Conservation (phyloP, 2,329 filamentous ascomycete species). For the Fusarium pininemorale region DNA sequence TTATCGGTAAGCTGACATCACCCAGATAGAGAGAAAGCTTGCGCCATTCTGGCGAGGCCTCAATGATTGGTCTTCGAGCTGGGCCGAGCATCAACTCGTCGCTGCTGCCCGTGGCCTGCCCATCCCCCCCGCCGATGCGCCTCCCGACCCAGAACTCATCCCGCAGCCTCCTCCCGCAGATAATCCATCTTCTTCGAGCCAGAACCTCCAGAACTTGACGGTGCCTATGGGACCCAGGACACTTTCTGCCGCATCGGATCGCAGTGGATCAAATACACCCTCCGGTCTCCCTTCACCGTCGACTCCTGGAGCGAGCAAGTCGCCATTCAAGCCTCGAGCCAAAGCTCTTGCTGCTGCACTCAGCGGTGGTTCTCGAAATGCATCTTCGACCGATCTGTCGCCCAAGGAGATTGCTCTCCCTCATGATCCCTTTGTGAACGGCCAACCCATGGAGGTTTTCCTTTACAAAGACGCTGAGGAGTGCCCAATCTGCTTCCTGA, state of each 20-base stretch:
- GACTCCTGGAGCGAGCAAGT: conserved; percentile 47
- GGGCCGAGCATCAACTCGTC: conserved; percentile 96
- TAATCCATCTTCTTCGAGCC: conserved; percentile 58
- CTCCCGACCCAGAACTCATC: conserved; percentile 74
- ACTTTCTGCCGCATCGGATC: conserved; percentile 81
- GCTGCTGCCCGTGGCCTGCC: conserved; percentile 86
- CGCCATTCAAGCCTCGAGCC: conserved; percentile 79
- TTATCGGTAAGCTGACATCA: conserved; percentile 24
- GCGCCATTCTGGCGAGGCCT: conserved; percentile 97
- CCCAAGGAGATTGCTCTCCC: conserved; percentile 84
- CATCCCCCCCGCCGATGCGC: conserved; percentile 84
- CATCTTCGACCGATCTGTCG: conserved; percentile 74
- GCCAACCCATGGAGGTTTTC: conserved; percentile 91
- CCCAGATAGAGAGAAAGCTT: conserved; percentile 88
- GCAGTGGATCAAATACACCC: conserved; percentile 66
- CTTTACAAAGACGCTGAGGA: conserved; percentile 91
- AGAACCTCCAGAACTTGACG: conserved; percentile 75
- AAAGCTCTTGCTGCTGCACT: conserved; percentile 89
- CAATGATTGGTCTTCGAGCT: conserved; percentile 86
- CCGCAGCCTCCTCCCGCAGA: conserved; percentile 57
- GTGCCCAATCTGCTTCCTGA: conserved; percentile 96
- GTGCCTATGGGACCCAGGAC: conserved; percentile 83
- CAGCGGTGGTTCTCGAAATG: conserved; percentile 76
- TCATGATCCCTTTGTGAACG: conserved; percentile 87
- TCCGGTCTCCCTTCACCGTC: conserved; percentile 64